Evolutionary conservation across 768 basidiomycete genomes (phyloP), one percentile per base, ranked within the genome.

Genomic region (Trametes cubensis): DNA sequence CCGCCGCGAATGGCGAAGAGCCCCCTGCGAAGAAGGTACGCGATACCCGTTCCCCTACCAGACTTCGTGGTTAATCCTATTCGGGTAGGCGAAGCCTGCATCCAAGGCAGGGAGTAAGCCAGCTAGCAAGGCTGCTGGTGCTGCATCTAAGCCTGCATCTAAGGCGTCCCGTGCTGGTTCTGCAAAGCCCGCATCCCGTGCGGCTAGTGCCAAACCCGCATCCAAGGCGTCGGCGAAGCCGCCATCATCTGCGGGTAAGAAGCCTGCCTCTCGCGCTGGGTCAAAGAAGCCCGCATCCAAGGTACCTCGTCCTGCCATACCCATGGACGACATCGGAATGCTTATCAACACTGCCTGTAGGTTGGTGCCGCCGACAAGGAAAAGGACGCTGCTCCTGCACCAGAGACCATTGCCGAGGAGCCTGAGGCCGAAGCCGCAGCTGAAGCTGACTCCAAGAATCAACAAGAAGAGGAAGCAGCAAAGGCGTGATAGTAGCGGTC

Each of bases 271-370:
- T 52, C 76, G 83, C 66, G 85, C 84, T 28, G 75, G 78, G 30
- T 86, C 85, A 15, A 84, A 80, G 79, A 87, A 86, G 72, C 85
- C 86, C 59, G 77, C 75, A n/a, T 86, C 85, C 50, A 87, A 85
- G 83, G 86, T 77, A 68, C 61, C 55, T 13, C 17, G 34, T 23
- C 23, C 15, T 38, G 40, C 45, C 23, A n/a, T 54, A 23, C n/a
- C 4, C 20, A 7, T 30, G 58, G 28, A 38, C 58, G 23, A 28
- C 26, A 3, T 11, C 6, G 41, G 42, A 51, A 55, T 61, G 42
- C 42, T 47, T 10, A 51, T 38, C 21, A 47, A 8, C 49, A 14
- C 20, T 42, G 21, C 38, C 26, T 21, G 58, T 70, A 69, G 67
- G 78, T 75, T 34, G 79, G 74, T 48, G 70, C 73, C 44, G 70